These are phyloP conservation scores for Pugionium dolabratum DNA, from an alignment of 345 rosid species.

Conservation along the genomic window DNA sequence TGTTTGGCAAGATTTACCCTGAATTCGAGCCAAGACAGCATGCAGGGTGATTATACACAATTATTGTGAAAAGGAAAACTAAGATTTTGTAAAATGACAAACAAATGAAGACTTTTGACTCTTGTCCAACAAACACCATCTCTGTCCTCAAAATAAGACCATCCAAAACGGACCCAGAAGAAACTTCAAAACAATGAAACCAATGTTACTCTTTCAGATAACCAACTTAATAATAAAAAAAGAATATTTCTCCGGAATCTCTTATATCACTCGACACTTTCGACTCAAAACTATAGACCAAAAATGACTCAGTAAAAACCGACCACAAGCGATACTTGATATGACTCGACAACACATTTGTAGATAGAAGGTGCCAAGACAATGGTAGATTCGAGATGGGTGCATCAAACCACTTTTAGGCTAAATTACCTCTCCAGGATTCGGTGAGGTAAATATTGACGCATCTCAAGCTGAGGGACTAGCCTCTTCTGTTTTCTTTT, in stretches of 20 bases:
- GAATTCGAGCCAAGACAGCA: no score
- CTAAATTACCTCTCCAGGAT: constrained; percentile 32
- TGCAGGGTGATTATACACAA: not conserved
- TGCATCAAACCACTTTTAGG: constrained; percentile 32
- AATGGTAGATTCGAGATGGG: constrained; percentile 22
- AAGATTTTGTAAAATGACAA: not conserved
- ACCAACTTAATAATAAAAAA: constrained; percentile 12
- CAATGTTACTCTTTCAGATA: constrained; percentile 27
- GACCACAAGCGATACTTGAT: constrained; percentile 33
- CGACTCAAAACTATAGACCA: constrained; percentile 36
- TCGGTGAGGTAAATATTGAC: constrained; percentile 15
- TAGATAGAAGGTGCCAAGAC: constrained; percentile 34
- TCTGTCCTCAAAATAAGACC: constrained; percentile 26
- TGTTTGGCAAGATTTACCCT: no score
- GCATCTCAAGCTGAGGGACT: constrained; percentile 48
- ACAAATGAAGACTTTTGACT: constrained; percentile 4
- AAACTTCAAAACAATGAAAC: constrained; percentile 19
- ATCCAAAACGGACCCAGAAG: constrained; percentile 19
- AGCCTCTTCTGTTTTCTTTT: constrained; percentile 56
- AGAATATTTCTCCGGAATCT: not conserved
- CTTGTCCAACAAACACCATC: constrained; percentile 24
- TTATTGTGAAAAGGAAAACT: not conserved
- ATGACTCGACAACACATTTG: constrained; percentile 32
- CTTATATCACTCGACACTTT: constrained; percentile 14
- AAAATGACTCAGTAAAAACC: constrained; percentile 30